Conservation (phyloP, 129 eudicot species). For the Solidago caesia region DNA sequence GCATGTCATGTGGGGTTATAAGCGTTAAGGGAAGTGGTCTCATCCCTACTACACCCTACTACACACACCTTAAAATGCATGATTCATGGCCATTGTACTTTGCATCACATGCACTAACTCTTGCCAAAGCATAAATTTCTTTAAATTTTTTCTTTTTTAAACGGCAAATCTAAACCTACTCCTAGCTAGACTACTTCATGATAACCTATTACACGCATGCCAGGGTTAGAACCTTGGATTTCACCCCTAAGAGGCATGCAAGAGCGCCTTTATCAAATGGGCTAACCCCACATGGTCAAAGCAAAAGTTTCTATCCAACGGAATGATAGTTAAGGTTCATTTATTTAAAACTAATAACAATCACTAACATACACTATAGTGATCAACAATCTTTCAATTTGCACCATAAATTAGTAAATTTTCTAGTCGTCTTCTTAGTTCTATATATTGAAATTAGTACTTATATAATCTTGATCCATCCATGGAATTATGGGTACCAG, state of each 20-base stretch:
- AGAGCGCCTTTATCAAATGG: too few relatives aligned
- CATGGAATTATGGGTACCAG: not conserved
- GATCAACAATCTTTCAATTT: not conserved
- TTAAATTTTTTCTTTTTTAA: too few relatives aligned
- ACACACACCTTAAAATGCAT: slow-evolving; percentile 19
- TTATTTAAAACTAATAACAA: not conserved
- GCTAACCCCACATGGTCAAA: not conserved
- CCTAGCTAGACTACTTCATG: too few relatives aligned
- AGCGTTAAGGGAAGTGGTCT: slow-evolving; percentile 29
- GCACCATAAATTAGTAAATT: not conserved
- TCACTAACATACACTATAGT: not conserved
- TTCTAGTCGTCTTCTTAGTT: not conserved
- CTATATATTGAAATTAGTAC: not conserved
- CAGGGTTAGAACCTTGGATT: not conserved
- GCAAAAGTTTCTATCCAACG: not conserved
- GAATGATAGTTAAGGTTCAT: not conserved
- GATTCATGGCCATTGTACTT: slow-evolving; percentile 27
- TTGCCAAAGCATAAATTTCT: not conserved
- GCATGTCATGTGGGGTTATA: too few relatives aligned
- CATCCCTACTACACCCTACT: slow-evolving; percentile 21
- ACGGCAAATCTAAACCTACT: too few relatives aligned
- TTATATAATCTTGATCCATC: not conserved
- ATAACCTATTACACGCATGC: too few relatives aligned
- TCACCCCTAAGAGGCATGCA: too few relatives aligned
- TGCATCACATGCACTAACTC: slow-evolving; percentile 19